Evolutionary conservation across 331 rosid species (phyloP).

Genomic region (Cydonia oblonga): DNA sequence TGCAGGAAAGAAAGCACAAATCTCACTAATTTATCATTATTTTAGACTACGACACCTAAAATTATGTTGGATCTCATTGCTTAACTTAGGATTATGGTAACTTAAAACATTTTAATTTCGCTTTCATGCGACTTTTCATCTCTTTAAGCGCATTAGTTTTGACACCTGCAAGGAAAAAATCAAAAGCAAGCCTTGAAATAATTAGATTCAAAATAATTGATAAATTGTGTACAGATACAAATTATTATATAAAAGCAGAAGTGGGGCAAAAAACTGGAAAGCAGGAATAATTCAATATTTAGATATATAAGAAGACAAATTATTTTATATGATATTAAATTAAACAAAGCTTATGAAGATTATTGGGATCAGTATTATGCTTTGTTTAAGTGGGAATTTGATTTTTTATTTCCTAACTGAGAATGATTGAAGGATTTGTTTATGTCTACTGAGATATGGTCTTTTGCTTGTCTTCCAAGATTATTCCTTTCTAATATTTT

Average conservation of each 20-base stretch:
- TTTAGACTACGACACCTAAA: neutral
- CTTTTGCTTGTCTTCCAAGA: slow-evolving; percentile 31
- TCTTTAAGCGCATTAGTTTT: slow-evolving; percentile 18
- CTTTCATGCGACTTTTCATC: slow-evolving; percentile 37
- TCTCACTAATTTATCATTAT: too few species aligned
- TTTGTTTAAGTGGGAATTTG: neutral
- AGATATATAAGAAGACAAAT: slow-evolving; percentile 33
- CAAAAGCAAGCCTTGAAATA: slow-evolving; percentile 23
- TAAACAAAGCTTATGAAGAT: slow-evolving; percentile 5
- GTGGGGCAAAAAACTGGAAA: slow-evolving; percentile 21
- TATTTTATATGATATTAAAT: slow-evolving; percentile 1
- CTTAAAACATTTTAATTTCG: neutral
- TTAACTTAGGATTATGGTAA: neutral
- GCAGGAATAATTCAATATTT: slow-evolving; percentile 15
- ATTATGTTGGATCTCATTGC: neutral
- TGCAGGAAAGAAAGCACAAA: too few species aligned
- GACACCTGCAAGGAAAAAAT: slow-evolving; percentile 21
- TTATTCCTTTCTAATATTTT: slow-evolving; percentile 19
- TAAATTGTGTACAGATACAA: neutral
- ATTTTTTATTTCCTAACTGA: slow-evolving; percentile 13
- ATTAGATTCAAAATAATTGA: slow-evolving; percentile 11
- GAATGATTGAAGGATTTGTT: slow-evolving; percentile 33
- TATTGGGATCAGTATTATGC: slow-evolving; percentile 19
- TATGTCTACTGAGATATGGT: slow-evolving; percentile 40
- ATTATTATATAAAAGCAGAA: neutral